A percentile compares a stretch with the other conserved stretches of the same genome.
phyloP scores from a whole-genome alignment of 106 monocot species.

The Dioscorea alata region DNA sequence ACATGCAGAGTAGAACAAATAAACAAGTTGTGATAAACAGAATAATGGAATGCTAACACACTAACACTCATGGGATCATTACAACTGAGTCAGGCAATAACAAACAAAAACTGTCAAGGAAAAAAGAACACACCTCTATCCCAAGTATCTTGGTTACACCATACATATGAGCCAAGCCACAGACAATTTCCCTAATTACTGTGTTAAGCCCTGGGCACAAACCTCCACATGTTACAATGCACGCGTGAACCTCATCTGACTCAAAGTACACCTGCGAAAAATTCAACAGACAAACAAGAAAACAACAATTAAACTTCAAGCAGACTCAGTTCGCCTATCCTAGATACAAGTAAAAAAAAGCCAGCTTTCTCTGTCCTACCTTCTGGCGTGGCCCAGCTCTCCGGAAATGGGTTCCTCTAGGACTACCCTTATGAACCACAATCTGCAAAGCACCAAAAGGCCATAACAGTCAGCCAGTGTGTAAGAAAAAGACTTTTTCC shows the following conservation, averaged over 20 bases:
- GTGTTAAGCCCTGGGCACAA: constrained; percentile 91
- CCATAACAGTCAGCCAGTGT: neutral
- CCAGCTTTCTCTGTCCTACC: constrained; percentile 17
- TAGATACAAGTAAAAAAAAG: neutral
- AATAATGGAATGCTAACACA: too few relatives aligned
- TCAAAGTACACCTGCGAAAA: constrained; percentile 71
- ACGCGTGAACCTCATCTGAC: constrained; percentile 74
- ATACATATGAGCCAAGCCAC: constrained; percentile 75
- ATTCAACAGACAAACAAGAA: too few relatives aligned
- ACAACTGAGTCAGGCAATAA: too few relatives aligned
- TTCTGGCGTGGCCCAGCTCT: constrained; percentile 84
- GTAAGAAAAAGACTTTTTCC: neutral
- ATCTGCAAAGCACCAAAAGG: constrained; percentile 28
- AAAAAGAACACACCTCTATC: constrained; percentile 49
- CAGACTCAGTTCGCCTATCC: too few relatives aligned
- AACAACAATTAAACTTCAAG: too few relatives aligned
- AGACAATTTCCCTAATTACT: constrained; percentile 84
- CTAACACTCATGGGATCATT: too few relatives aligned
- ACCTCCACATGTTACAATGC: constrained; percentile 95
- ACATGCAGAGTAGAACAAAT: too few relatives aligned
- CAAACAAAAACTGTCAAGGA: neutral
- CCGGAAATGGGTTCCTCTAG: constrained; percentile 67
- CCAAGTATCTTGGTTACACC: constrained; percentile 59
- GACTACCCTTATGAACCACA: constrained; percentile 60
- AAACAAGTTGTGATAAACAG: too few relatives aligned